phyloP scores from a whole-genome alignment of 2,329 filamentous ascomycete genomes.

The Zelopaecilomyces penicillatus region DNA sequence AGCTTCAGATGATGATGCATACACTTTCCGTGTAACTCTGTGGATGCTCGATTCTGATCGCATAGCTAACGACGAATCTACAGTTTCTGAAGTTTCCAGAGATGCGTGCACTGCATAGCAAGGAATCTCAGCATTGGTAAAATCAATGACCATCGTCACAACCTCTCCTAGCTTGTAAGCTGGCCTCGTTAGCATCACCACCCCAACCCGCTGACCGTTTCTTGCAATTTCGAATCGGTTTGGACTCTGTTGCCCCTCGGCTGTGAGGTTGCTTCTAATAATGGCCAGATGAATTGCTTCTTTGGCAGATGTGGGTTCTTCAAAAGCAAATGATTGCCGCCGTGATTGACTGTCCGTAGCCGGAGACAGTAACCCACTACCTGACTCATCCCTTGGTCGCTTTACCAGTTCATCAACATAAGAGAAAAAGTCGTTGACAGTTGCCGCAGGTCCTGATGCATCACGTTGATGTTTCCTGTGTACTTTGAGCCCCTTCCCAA shows the following conservation, averaged over 20 bases:
- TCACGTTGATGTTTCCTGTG: constrained; percentile 18
- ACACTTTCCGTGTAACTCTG: constrained; percentile 74
- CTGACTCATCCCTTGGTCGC: constrained; percentile 44
- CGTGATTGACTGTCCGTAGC: constrained; percentile 51
- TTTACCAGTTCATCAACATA: constrained; percentile 71
- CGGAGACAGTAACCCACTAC: constrained; percentile 61
- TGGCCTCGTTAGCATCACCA: constrained; percentile 80
- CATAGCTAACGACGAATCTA: constrained; percentile 72
- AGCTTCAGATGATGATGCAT: constrained; percentile 71
- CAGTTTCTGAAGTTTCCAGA: constrained; percentile 78
- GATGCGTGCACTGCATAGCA: constrained; percentile 80
- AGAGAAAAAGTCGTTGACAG: constrained; percentile 59
- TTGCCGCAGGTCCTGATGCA: constrained; percentile 24
- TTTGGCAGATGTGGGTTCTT: constrained; percentile 57
- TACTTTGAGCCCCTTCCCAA: constrained; percentile 17
- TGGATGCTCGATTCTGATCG: constrained; percentile 79
- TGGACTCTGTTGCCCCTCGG: constrained; percentile 64
- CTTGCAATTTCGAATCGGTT: constrained; percentile 94
- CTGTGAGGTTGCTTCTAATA: constrained; percentile 65
- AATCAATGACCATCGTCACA: constrained; percentile 77
- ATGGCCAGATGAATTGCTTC: constrained; percentile 90
- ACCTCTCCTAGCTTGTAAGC: constrained; percentile 85
- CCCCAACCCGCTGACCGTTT: constrained; percentile 83
- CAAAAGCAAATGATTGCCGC: constrained; percentile 38
- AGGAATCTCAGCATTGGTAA: constrained; percentile 65